Evolutionary conservation across 257 asterid genomes (phyloP).

Genomic region (Schizonepeta tenuifolia): DNA sequence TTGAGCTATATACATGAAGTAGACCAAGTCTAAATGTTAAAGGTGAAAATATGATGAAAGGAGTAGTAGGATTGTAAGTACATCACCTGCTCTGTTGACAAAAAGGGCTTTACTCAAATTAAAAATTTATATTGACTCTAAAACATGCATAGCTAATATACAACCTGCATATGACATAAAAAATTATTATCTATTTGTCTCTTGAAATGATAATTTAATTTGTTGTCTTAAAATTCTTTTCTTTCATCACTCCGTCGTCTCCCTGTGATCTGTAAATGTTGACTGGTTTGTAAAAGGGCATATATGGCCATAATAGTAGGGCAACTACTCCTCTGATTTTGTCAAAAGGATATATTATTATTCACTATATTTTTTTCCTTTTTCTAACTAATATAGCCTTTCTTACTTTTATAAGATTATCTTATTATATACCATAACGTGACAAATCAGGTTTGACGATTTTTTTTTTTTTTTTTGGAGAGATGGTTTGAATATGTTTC

Average conservation of each 20-base stretch:
- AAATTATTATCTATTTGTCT: not conserved
- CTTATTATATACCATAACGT: not conserved
- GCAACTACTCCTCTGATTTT: slow-evolving; percentile 34
- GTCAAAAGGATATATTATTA: slow-evolving; percentile 27
- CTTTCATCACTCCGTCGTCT: not conserved
- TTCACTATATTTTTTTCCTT: too few relatives aligned
- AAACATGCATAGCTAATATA: not conserved
- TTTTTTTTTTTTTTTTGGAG: not conserved
- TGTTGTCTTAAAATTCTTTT: not conserved
- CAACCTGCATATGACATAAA: slow-evolving; percentile 9
- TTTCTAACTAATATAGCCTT: not conserved
- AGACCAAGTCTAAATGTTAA: slow-evolving; percentile 37
- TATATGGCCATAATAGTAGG: slow-evolving; percentile 32
- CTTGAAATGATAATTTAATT: too few relatives aligned
- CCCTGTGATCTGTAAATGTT: not conserved
- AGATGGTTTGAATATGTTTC: not conserved
- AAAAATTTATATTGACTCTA: slow-evolving; percentile 5
- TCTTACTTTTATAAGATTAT: slow-evolving; percentile 3
- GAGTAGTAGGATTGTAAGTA: slow-evolving; percentile 8
- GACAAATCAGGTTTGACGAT: not conserved
- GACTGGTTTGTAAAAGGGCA: slow-evolving; percentile 23
- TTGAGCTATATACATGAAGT: not conserved
- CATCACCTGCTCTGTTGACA: slow-evolving; percentile 63
- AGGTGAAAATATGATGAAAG: slow-evolving; percentile 17
- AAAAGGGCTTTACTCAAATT: slow-evolving; percentile 15